A percentile compares a stretch with the other conserved stretches of the same genome.
Conservation (phyloP, 2,329 filamentous ascomycete genomes). For the Ciborinia camelliae region DNA sequence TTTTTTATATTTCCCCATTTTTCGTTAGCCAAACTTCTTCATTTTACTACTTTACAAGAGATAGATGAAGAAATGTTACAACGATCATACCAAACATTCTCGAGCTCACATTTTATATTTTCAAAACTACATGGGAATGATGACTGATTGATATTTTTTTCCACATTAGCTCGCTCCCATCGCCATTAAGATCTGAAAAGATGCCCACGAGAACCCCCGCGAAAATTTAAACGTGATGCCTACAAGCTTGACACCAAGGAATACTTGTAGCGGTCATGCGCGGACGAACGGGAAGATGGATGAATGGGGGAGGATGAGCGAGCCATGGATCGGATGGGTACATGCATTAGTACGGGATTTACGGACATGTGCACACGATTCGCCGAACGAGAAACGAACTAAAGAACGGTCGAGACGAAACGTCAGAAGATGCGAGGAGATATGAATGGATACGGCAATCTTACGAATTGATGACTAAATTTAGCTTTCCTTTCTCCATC, state of each 20-base stretch:
- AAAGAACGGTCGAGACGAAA: neutral
- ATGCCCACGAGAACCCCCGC: neutral
- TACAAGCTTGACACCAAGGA: neutral
- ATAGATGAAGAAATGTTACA: conserved; percentile 20
- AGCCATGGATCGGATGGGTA: conserved; percentile 1
- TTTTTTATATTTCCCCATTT: neutral
- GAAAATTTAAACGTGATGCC: neutral
- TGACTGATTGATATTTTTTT: conserved; percentile 32
- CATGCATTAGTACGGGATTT: conserved; percentile 1
- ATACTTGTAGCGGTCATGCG: neutral
- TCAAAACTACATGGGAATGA: conserved; percentile 31
- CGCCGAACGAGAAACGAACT: neutral
- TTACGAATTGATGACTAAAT: conserved; percentile 13
- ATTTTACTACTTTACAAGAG: conserved; percentile 6
- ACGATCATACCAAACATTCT: conserved; percentile 4
- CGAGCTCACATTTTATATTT: conserved; percentile 17
- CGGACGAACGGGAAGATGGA: neutral
- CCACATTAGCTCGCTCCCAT: conserved; percentile 18
- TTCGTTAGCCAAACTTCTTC: conserved; percentile 8
- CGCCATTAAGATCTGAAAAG: conserved; percentile 12
- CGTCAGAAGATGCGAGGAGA: too few species aligned
- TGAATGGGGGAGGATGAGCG: neutral
- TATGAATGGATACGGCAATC: neutral
- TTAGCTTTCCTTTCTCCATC: neutral
- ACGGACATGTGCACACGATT: conserved; percentile 2